A percentile compares a stretch with the other conserved stretches of the same genome.
These are phyloP conservation scores for Aspergillus phoenicis DNA, from an alignment of 2,329 filamentous ascomycete species.

Conservation along the genomic window DNA sequence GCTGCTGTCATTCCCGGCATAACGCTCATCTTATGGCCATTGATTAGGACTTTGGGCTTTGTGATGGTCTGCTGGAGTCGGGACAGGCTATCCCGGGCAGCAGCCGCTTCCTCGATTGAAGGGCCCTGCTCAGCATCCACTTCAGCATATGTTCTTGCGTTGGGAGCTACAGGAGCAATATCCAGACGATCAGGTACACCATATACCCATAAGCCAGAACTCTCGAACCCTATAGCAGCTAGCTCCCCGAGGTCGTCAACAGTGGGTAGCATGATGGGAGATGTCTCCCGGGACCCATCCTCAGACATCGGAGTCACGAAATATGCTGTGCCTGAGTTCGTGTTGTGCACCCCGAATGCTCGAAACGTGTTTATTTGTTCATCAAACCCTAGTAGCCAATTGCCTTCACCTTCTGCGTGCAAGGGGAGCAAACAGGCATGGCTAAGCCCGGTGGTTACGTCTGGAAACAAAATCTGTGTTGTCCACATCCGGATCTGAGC, in stretches of 20 bases:
- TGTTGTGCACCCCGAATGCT: slow-evolving; percentile 72
- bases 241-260: slow-evolving; percentile 71
- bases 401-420: slow-evolving; percentile 60
- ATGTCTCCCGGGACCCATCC: slow-evolving; percentile 56
- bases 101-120: not conserved
- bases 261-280: slow-evolving; percentile 70
- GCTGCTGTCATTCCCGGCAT: slow-evolving; percentile 68
- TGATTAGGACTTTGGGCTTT: slow-evolving; percentile 68
- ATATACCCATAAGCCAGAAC: slow-evolving; percentile 75
- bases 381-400: slow-evolving; percentile 79
- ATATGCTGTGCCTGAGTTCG: slow-evolving; percentile 75
- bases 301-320: slow-evolving; percentile 68
- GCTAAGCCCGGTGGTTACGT: slow-evolving; percentile 76
- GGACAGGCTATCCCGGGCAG: slow-evolving; percentile 26
- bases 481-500: slow-evolving; percentile 78
- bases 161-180: slow-evolving; percentile 46
- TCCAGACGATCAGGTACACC: slow-evolving; percentile 74
- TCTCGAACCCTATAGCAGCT: slow-evolving; percentile 72
- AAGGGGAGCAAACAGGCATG: slow-evolving; percentile 68
- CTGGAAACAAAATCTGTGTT: slow-evolving; percentile 80
- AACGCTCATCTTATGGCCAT: slow-evolving; percentile 66
- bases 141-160: not conserved
- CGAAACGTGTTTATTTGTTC: slow-evolving; percentile 75
- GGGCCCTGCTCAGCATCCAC: slow-evolving; percentile 4
- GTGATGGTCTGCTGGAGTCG: slow-evolving; percentile 40